Conservation (phyloP, 208 protist species). For the Leishmania major region DNA sequence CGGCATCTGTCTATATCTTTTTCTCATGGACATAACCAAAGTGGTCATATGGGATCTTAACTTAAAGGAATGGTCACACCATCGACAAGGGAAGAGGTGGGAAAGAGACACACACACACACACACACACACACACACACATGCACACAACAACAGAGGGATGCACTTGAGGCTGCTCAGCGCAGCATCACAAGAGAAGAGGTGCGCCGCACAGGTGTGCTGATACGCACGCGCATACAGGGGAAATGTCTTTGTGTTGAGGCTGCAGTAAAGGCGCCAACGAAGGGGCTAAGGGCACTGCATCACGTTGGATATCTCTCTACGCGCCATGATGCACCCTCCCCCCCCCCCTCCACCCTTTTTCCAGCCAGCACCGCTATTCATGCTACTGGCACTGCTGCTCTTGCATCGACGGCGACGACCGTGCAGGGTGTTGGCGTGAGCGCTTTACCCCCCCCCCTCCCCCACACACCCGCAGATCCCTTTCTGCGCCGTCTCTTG, state of each 20-base stretch:
- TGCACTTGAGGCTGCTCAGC: background rate
- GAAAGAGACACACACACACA: no score
- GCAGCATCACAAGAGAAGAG: background rate
- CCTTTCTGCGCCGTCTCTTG: background rate
- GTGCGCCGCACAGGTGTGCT: background rate
- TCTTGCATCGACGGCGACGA: background rate
- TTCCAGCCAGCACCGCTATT: no score
- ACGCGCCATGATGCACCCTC: background rate
- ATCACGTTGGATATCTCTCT: background rate
- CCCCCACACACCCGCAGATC: background rate
- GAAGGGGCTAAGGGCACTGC: background rate
- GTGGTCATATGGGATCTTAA: background rate
- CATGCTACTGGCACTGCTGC: background rate
- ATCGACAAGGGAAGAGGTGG: background rate
- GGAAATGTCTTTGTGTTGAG: background rate
- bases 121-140: no score
- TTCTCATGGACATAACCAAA: background rate
- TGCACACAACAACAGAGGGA: background rate
- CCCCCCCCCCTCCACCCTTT: background rate
- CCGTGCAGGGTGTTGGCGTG: background rate
- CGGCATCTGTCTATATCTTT: background rate
- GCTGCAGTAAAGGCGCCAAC: background rate
- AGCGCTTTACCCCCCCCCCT: background rate
- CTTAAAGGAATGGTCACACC: background rate
- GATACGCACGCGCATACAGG: background rate